Base-by-base conservation (phyloP, 495 filamentous ascomycete species). In the Neurospora sublineolata region DNA sequence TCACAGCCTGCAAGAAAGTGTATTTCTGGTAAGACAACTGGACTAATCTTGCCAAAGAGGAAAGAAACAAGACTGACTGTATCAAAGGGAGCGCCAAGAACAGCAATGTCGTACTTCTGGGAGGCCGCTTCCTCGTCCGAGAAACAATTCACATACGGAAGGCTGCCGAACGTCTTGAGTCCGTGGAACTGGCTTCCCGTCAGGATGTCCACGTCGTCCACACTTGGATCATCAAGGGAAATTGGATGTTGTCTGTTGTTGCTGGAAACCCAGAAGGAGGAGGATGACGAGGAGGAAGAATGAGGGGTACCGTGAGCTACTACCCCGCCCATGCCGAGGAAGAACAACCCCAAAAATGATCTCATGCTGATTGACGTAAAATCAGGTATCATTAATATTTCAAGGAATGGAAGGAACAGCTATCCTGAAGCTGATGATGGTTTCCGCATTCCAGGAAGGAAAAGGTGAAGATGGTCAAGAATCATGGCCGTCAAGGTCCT, bases 141-240 rank as follows among this genome's bases (percentile, higher is more conserved):
- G 7, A 96, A 83, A 76, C 93, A 96, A 40, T 92, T 92, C 70
- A 87, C 89, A 81, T 94, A 95, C 2, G 89, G 87, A 5, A 95
- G 80, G 71, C 90, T 87, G 37, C 90, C 93, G 76, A 94, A 97
- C 14, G 93, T 93, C 6, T 87, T 87, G 75, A 93, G 89, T 33
- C 90, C 90, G 37, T 41, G 67, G 44, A 70, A 70, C 23, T 70
- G 69, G 18, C 41, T 64, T 27, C 44, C 69, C 30, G 69, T 70
- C 27, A 70, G 11, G 27, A 70, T 38, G 12, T 70, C 69, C 3
- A 70, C 18, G 10, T 67, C 30, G 16, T 37, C 41, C 1, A 33
- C 52, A 36, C 0, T 33, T 64, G 52, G 27, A 37, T 70, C 33
- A 12, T 30, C 44, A 12, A 67, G 41, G 10, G 42, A 67, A 6